A percentile compares a stretch with the other conserved stretches of the same genome.
These are phyloP conservation scores for Kwoniella botswanensis DNA, from an alignment of 768 basidiomycete species.

Conservation along the genomic window DNA sequence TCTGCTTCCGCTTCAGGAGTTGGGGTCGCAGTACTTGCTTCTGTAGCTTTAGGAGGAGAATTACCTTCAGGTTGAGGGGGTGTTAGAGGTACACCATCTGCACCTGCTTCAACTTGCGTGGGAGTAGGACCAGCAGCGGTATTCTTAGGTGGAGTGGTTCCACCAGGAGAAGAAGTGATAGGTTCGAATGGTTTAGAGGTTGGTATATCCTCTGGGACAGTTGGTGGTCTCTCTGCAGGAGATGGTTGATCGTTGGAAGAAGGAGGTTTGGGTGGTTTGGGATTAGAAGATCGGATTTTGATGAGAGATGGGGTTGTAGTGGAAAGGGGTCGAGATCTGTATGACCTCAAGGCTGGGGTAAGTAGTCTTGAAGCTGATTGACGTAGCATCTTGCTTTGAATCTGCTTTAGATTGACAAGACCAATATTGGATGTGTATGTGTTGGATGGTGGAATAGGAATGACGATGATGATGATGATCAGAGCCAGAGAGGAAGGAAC, in stretches of 20 bases:
- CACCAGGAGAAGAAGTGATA: constrained; percentile 23
- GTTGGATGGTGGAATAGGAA: not conserved
- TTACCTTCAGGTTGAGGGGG: constrained; percentile 1
- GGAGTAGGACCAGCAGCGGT: not conserved
- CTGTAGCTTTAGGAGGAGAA: constrained; percentile 18
- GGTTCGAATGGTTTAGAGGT: constrained; percentile 39
- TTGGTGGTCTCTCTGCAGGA: constrained; percentile 51
- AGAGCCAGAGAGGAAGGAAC: not conserved
- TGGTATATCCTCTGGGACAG: constrained; percentile 32
- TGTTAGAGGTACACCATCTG: constrained; percentile 2
- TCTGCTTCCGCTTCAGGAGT: constrained; percentile 11
- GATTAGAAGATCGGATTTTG: constrained; percentile 37
- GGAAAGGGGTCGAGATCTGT: constrained; percentile 29
- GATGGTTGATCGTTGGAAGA: constrained; percentile 30
- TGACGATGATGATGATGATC: not conserved
- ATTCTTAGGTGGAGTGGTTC: constrained; percentile 5
- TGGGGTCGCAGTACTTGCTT: constrained; percentile 13
- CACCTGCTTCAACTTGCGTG: not conserved
- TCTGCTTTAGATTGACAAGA: not conserved
- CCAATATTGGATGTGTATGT: not conserved
- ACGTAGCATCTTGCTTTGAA: constrained; percentile 25
- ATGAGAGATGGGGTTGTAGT: constrained; percentile 26
- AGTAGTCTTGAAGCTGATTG: constrained; percentile 19
- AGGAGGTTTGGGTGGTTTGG: constrained; percentile 1
- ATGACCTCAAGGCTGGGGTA: constrained; percentile 12